These are phyloP conservation scores for Xylaria acuta DNA, from an alignment of 495 filamentous ascomycete species.

Conservation along the genomic window DNA sequence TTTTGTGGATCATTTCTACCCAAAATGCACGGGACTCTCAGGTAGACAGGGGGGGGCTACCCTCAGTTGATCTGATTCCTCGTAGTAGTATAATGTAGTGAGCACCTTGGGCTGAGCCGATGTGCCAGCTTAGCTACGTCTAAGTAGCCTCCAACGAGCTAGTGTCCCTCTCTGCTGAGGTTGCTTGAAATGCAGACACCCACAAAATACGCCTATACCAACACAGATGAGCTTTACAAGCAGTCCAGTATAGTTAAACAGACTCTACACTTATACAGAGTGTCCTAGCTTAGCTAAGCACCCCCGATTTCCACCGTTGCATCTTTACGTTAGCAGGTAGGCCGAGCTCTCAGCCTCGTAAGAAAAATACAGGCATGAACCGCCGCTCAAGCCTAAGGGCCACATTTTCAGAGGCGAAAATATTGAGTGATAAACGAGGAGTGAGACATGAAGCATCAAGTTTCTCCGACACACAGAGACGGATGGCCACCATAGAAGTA, in stretches of 20 bases:
- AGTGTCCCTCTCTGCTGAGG: too few species aligned
- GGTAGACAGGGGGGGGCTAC: too few species aligned
- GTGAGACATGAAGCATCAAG: neutral
- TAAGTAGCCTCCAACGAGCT: too few species aligned
- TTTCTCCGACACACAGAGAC: neutral
- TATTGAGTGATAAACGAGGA: neutral
- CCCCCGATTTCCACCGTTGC: neutral
- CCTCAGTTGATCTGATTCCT: too few species aligned
- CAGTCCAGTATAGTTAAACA: neutral
- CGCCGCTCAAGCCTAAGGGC: neutral
- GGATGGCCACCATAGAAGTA: neutral
- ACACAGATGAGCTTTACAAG: neutral
- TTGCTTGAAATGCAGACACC: conserved; percentile 4
- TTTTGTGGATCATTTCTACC: too few species aligned
- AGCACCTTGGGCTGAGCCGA: too few species aligned
- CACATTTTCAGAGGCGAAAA: neutral
- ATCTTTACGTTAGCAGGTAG: neutral
- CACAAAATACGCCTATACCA: neutral
- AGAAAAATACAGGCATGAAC: neutral
- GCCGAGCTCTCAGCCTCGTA: neutral
- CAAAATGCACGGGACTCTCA: too few species aligned
- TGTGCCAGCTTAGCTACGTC: too few species aligned
- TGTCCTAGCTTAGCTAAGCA: neutral
- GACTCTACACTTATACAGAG: neutral
- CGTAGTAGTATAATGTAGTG: too few species aligned